Evolutionary conservation across 768 basidiomycete species (phyloP).

Genomic region (Rossbeevera mucosa): DNA sequence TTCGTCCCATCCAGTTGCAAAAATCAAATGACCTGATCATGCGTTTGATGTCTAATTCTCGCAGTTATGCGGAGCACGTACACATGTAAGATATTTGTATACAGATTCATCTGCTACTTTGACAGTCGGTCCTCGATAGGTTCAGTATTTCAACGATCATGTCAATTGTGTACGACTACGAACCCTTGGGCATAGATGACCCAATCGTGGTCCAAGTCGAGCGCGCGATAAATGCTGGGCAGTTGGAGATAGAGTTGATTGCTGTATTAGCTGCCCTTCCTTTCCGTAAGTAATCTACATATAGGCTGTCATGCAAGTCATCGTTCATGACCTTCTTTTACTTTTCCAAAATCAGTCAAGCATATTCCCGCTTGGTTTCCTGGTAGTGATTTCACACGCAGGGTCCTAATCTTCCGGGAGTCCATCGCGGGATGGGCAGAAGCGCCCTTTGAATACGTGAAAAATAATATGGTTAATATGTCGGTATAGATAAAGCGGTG

Average conservation of each 20-base stretch:
- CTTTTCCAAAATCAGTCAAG: background rate
- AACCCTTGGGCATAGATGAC: background rate
- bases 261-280: conserved; percentile 14
- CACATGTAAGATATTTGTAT: conserved; percentile 8
- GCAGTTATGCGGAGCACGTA: conserved; percentile 19
- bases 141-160: background rate
- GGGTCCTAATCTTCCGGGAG: background rate
- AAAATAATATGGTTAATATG: background rate
- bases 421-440: background rate
- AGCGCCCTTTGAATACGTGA: background rate
- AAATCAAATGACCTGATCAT: conserved; percentile 31
- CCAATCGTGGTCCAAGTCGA: background rate
- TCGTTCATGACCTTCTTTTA: background rate
- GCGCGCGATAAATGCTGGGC: background rate
- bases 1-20: conserved; percentile 31
- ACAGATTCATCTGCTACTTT: background rate
- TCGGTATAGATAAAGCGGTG: background rate
- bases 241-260: conserved; percentile 1
- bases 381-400: background rate
- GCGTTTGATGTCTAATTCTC: conserved; percentile 22
- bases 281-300: conserved; percentile 9
- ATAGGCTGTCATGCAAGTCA: too few species aligned
- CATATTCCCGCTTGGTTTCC: background rate
- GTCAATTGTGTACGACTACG: background rate
- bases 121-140: background rate